Conservation (phyloP, 2,329 filamentous ascomycete genomes). For the Exophiala xenobiotica region DNA sequence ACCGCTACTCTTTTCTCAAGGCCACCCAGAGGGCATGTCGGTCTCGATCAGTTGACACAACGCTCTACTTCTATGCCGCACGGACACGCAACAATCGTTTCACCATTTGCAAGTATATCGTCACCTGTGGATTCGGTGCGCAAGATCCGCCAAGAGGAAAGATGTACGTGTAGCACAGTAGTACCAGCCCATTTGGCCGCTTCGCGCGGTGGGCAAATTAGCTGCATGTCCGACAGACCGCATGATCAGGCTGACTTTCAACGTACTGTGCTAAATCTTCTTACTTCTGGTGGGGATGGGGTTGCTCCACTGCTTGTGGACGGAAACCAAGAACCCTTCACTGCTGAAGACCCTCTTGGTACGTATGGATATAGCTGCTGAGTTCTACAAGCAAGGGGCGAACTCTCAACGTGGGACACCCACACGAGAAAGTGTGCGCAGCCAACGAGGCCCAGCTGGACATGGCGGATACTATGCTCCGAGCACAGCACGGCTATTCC, state of each 20-base stretch:
- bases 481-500: background rate
- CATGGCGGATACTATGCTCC: too few species aligned
- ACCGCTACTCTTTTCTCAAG: slow-evolving; percentile 15
- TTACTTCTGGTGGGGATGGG: too few species aligned
- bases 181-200: slow-evolving; percentile 4
- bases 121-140: slow-evolving; percentile 4
- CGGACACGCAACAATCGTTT: slow-evolving; percentile 2
- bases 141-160: slow-evolving; percentile 10
- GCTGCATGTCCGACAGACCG: slow-evolving; percentile 15
- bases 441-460: too few species aligned
- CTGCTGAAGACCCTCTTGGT: too few species aligned
- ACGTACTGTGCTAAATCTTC: too few species aligned
- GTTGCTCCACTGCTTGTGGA: too few species aligned
- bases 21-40: slow-evolving; percentile 3
- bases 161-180: background rate
- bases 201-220: slow-evolving; percentile 10
- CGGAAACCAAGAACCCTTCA: too few species aligned
- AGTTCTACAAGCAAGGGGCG: too few species aligned
- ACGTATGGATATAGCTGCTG: too few species aligned
- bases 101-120: slow-evolving; percentile 1
- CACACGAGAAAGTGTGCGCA: too few species aligned
- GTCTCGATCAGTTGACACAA: slow-evolving; percentile 11
- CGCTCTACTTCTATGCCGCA: slow-evolving; percentile 10
- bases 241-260: slow-evolving; percentile 13
- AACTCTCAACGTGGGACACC: too few species aligned